A percentile compares a stretch with the other conserved stretches of the same genome.
Evolutionary conservation across 495 filamentous ascomycete genomes (phyloP).

Genomic region (Cudoniella acicularis): DNA sequence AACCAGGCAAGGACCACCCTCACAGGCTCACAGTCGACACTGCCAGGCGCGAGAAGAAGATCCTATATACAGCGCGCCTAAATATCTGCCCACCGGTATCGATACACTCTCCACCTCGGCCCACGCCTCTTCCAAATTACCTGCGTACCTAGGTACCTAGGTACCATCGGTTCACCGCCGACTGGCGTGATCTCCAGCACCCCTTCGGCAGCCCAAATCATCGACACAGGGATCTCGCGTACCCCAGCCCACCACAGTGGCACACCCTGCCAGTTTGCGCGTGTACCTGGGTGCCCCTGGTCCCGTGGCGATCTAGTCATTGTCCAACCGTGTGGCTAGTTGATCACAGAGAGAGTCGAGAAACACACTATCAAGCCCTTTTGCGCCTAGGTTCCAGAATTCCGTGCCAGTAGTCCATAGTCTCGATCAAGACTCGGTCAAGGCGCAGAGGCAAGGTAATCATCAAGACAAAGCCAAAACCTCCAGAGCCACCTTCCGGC

Average conservation of each 20-base stretch:
- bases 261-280: too few species aligned
- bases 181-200: background rate
- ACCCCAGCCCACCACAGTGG: background rate
- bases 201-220: background rate
- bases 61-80: background rate
- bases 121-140: too few species aligned
- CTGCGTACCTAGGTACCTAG: too few species aligned
- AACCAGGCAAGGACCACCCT: background rate
- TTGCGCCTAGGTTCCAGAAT: background rate
- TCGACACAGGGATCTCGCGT: background rate
- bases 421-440: background rate
- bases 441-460: background rate
- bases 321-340: background rate
- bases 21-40: background rate
- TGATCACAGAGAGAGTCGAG: background rate
- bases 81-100: too few species aligned
- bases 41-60: too few species aligned
- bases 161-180: background rate
- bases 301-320: background rate
- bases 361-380: background rate
- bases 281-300: too few species aligned
- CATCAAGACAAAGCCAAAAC: background rate
- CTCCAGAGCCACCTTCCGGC: too few species aligned
- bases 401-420: background rate
- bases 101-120: too few species aligned